Base-by-base conservation (phyloP, 306 rosid species). In the Cucurbita argyrosperma region DNA sequence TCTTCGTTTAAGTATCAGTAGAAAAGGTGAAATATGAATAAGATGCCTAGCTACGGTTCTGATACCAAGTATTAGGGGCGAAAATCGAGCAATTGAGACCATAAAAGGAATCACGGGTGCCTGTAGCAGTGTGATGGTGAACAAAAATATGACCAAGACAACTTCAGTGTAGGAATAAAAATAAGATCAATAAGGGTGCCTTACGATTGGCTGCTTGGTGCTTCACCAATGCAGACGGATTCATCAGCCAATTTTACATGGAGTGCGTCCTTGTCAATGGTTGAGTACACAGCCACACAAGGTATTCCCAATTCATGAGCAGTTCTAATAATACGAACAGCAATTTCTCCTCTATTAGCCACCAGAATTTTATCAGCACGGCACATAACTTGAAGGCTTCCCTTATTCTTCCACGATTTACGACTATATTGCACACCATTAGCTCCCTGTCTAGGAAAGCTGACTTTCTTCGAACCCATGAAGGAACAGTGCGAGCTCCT, bases 281-380 rank as follows among this genome's bases (percentile, higher is more conserved):
- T 94, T 30, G 99, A 94, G 88, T 94, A 94, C 63, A 94, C 99
- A 77, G 97, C 97, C 71, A 95, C 96, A 81, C 97, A 95, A 15
- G 99, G 99, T 16, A 94, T 95, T 53, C 99, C 99, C 87, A 95
- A 59, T 76, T 95, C 99, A 83, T 91, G 97, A 49, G 97, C 97
- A 21, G 97, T 94, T 51, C 99, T 86, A 74, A 91, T 94, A 53
- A 94, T 79, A 16, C 97, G 99, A 82, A 94, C 99, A 1, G 99
- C 97, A 77, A 94, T 94, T 75, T 95, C 97, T 49, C 99, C 99
- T 86, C 99, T 82, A 40, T 95, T 95, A 1, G 97, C 97, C 30
- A 95, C 84, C 42, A 95, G 82, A 69, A 95, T 95, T 84, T 95
- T 95, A 0, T 91, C 90, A 0, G 79, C 84, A 1, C 59, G 77